A percentile compares a stretch with the other conserved stretches of the same genome.
Evolutionary conservation across 805 yeast species (phyloP).

Genomic region (Teunomyces panamensis): DNA sequence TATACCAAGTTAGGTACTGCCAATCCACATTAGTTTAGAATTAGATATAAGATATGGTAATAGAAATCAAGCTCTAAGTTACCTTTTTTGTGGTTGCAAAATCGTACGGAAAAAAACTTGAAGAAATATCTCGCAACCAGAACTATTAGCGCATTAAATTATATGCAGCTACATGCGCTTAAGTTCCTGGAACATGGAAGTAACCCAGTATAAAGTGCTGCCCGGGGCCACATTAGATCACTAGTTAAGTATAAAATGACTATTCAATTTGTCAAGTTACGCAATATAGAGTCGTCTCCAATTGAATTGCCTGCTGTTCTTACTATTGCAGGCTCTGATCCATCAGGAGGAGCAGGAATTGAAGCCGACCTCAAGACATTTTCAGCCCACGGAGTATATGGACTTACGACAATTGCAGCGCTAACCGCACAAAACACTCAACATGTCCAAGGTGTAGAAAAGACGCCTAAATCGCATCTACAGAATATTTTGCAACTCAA

Average conservation of each 20-base stretch:
- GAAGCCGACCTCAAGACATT: constrained; percentile 86
- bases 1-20: constrained; percentile 39
- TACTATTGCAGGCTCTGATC: constrained; percentile 71
- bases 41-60: not conserved
- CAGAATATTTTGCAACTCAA: constrained; percentile 49
- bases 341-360: constrained; percentile 89
- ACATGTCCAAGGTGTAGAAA: constrained; percentile 42
- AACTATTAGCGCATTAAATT: constrained; percentile 6
- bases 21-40: not conserved
- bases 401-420: constrained; percentile 73
- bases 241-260: not conserved
- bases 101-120: not conserved
- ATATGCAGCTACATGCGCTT: constrained; percentile 9
- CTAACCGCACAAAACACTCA: constrained; percentile 75
- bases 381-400: constrained; percentile 72
- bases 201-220: not conserved
- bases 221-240: not conserved
- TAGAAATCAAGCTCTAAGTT: constrained; percentile 3
- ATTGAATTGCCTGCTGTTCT: constrained; percentile 15
- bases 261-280: not conserved
- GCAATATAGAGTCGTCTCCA: not conserved
- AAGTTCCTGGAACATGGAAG: not conserved
- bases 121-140: not conserved
- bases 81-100: not conserved
- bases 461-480: constrained; percentile 45